Evolutionary conservation across 345 rosid species (phyloP).

Genomic region (Rhodamnia argentea): DNA sequence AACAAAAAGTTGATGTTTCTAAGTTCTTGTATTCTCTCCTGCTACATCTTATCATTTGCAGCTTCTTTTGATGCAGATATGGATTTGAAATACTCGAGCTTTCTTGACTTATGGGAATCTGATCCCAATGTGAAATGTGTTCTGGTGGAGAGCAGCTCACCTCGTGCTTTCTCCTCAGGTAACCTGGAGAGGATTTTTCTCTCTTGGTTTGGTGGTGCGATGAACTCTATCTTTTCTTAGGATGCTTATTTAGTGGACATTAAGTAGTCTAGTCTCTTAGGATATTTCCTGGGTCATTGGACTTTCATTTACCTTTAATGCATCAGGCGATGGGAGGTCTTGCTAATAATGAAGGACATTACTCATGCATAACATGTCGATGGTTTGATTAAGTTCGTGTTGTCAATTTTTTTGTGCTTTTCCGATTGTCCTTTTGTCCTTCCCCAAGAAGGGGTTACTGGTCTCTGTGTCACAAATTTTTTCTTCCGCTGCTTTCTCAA

Average conservation of each 20-base stretch:
- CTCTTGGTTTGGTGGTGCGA: neutral
- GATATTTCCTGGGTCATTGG: neutral
- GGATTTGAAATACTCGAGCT: slow-evolving; percentile 56
- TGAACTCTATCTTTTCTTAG: neutral
- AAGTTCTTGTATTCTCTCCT: neutral
- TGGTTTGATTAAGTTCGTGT: neutral
- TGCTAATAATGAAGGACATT: slow-evolving; percentile 40
- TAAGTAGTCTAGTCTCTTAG: neutral
- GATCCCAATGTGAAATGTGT: slow-evolving; percentile 80
- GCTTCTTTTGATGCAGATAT: slow-evolving; percentile 36
- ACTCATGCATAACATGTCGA: slow-evolving; percentile 37
- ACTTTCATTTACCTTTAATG: neutral
- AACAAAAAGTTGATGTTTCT: neutral
- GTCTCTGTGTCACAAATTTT: neutral
- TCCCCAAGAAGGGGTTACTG: neutral
- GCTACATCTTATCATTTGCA: neutral
- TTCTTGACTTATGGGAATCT: slow-evolving; percentile 83
- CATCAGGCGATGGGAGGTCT: slow-evolving; percentile 2
- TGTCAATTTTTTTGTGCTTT: neutral
- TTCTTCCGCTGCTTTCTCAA: neutral
- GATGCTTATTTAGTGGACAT: neutral
- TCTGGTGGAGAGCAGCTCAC: slow-evolving; percentile 55
- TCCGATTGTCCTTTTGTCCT: neutral
- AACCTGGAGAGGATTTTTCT: neutral
- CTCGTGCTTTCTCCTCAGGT: slow-evolving; percentile 95